A percentile compares a stretch with the other conserved stretches of the same genome.
These are phyloP conservation scores for Fonsecaea pedrosoi DNA, from an alignment of 2,329 filamentous ascomycete species.

Conservation along the genomic window DNA sequence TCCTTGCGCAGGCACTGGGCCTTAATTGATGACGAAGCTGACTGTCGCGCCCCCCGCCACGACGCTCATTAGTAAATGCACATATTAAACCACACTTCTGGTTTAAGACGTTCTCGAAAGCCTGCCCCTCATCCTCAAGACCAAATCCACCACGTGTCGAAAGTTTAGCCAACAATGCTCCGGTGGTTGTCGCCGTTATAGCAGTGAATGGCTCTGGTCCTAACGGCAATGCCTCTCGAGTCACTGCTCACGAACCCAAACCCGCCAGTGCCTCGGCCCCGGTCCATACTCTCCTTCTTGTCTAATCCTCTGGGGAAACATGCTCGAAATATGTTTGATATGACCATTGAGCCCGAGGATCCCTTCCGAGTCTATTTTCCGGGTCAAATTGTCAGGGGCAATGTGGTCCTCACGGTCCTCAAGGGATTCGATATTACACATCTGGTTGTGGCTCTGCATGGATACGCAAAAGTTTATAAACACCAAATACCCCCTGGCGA, in stretches of 20 bases:
- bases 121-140: background rate
- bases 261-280: slow-evolving; percentile 49
- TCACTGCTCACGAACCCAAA: slow-evolving; percentile 51
- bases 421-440: slow-evolving; percentile 69
- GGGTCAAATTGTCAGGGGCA: slow-evolving; percentile 67
- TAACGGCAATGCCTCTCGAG: slow-evolving; percentile 40
- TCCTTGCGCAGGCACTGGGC: slow-evolving; percentile 5
- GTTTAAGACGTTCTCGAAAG: background rate
- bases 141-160: background rate
- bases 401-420: slow-evolving; percentile 64
- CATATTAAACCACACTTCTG: slow-evolving; percentile 8
- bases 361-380: slow-evolving; percentile 68
- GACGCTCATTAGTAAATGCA: slow-evolving; percentile 9
- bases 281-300: slow-evolving; percentile 60
- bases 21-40: slow-evolving; percentile 31
- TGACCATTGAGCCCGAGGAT: slow-evolving; percentile 67
- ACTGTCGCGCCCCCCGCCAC: slow-evolving; percentile 19
- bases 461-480: slow-evolving; percentile 70
- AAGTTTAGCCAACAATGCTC: slow-evolving; percentile 24
- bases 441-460: slow-evolving; percentile 67
- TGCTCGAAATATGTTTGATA: slow-evolving; percentile 65
- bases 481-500: slow-evolving; percentile 65
- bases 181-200: slow-evolving; percentile 26
- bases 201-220: slow-evolving; percentile 33
- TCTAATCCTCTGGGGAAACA: slow-evolving; percentile 61